These are phyloP conservation scores for Penicillium psychrofluorescens DNA, from an alignment of 495 filamentous ascomycete species.

Conservation along the genomic window DNA sequence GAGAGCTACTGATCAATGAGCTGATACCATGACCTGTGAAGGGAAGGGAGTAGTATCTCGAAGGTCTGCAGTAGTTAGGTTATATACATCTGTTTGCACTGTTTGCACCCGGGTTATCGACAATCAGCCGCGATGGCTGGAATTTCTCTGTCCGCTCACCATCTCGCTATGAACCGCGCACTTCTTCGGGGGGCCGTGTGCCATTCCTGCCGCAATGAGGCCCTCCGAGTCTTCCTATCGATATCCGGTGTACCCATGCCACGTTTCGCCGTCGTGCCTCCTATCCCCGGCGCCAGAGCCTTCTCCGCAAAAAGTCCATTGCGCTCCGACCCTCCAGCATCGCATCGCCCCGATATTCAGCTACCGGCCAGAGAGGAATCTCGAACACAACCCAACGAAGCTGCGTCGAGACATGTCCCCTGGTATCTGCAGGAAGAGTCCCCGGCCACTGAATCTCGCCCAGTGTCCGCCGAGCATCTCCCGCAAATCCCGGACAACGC, in stretches of 20 bases:
- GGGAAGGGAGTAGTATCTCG: too few relatives aligned
- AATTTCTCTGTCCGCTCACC: slow-evolving; percentile 4
- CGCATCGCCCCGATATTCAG: slow-evolving; percentile 6
- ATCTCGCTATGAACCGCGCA: slow-evolving; percentile 22
- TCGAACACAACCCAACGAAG: slow-evolving; percentile 1
- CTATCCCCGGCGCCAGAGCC: slow-evolving; percentile 10
- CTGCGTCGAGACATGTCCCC: slow-evolving; percentile 38
- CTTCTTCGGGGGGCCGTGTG: slow-evolving; percentile 20
- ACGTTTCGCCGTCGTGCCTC: slow-evolving; percentile 9
- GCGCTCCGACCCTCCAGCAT: slow-evolving; percentile 15
- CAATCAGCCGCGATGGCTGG: neutral
- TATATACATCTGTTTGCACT: slow-evolving; percentile 14
- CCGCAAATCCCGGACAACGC: slow-evolving; percentile 69
- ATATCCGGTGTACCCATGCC: slow-evolving; percentile 15
- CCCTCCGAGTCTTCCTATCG: slow-evolving; percentile 18
- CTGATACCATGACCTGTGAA: too few relatives aligned
- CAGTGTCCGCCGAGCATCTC: slow-evolving; percentile 56
- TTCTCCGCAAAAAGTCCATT: slow-evolving; percentile 18
- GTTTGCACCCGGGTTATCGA: slow-evolving; percentile 16
- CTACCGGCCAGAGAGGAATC: slow-evolving; percentile 7
- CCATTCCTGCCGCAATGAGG: slow-evolving; percentile 20
- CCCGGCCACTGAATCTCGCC: slow-evolving; percentile 34
- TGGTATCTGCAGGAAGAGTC: slow-evolving; percentile 83
- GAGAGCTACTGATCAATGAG: too few relatives aligned
- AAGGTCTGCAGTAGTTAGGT: too few relatives aligned